phyloP scores from a whole-genome alignment of 78 protist genomes.

The Capsaspora owczarzaki region DNA sequence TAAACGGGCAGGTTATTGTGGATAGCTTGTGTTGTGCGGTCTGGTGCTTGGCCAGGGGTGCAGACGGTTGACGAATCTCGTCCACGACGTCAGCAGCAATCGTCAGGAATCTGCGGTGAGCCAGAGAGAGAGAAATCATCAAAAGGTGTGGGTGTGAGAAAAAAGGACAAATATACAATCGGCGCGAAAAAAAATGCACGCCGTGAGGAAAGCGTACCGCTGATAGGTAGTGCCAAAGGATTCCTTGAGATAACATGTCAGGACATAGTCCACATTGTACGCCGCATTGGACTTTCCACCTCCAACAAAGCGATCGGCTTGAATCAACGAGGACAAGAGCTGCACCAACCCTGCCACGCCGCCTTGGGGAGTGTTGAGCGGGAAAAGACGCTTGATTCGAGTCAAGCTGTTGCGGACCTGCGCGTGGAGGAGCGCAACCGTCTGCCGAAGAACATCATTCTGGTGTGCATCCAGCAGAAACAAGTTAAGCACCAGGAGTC shows the following conservation, averaged over 20 bases:
- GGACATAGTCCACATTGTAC: background rate
- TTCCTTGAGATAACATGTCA: background rate
- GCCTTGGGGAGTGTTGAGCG: background rate
- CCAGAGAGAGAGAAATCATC: too few relatives aligned
- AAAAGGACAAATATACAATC: too few relatives aligned
- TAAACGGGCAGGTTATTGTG: background rate
- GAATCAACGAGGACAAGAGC: background rate
- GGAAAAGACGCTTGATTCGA: background rate
- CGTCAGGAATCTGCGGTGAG: too few relatives aligned
- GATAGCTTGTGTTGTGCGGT: too few relatives aligned
- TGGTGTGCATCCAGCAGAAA: background rate
- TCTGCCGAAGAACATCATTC: background rate
- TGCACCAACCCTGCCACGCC: background rate
- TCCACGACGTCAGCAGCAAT: too few relatives aligned
- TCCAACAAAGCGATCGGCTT: background rate
- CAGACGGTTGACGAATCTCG: too few relatives aligned
- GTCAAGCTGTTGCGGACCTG: background rate
- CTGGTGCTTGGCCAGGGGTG: too few relatives aligned
- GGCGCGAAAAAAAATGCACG: too few relatives aligned
- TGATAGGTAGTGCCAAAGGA: background rate
- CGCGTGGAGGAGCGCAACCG: background rate
- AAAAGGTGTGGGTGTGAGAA: too few relatives aligned
- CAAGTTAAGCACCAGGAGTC: background rate
- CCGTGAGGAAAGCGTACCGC: too few relatives aligned
- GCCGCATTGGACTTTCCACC: background rate